phyloP scores from a whole-genome alignment of 1,284 basidiomycete genomes.

The Ganoderma meredithae region DNA sequence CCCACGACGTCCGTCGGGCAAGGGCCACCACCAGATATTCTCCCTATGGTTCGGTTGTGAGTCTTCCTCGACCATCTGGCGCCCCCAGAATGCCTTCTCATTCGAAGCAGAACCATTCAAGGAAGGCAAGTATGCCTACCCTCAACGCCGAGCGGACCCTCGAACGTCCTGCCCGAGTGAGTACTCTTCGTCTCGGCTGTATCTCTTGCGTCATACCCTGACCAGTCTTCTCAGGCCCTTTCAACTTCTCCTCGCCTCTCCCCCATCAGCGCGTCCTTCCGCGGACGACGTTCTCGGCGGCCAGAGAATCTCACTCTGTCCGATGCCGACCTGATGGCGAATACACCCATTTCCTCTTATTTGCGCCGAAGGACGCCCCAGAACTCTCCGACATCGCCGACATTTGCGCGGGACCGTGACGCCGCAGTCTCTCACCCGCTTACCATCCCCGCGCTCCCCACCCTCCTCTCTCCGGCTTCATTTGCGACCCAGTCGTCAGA shows the following conservation, averaged over 20 bases:
- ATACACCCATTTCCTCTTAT: conserved; percentile 78
- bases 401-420: conserved; percentile 51
- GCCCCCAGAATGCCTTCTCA: conserved; percentile 20
- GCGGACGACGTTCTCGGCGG: conserved; percentile 31
- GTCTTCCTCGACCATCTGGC: conserved; percentile 37
- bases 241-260: conserved; percentile 56
- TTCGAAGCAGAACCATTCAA: conserved; percentile 39
- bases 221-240: conserved; percentile 41
- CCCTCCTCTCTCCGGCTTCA: conserved; percentile 41
- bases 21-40: conserved; percentile 57
- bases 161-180: conserved; percentile 41
- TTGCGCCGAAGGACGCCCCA: conserved; percentile 79
- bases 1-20: conserved; percentile 39
- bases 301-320: conserved; percentile 40
- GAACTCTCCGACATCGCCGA: conserved; percentile 71
- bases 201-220: conserved; percentile 11
- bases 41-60: conserved; percentile 67
- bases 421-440: conserved; percentile 56
- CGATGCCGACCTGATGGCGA: conserved; percentile 49
- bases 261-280: conserved; percentile 41
- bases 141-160: conserved; percentile 36
- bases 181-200: conserved; percentile 16
- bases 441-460: conserved; percentile 63
- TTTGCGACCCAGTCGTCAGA: conserved; percentile 37
- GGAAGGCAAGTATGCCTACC: conserved; percentile 46